phyloP scores from a whole-genome alignment of 2,329 filamentous ascomycete species.

The Xylariaceae sp. region DNA sequence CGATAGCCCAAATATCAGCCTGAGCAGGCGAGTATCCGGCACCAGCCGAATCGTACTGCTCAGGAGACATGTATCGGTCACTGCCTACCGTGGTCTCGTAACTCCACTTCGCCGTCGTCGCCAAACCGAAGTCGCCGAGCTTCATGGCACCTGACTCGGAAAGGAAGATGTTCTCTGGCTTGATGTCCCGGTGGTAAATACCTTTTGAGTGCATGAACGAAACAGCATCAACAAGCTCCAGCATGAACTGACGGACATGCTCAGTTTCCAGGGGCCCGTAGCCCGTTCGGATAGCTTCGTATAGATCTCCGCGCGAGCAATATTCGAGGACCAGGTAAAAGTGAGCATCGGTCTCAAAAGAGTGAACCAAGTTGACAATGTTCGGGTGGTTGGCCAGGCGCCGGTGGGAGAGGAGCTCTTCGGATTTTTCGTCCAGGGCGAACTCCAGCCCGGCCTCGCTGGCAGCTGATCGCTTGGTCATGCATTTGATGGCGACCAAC shows the following conservation, averaged over 20 bases:
- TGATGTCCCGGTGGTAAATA: slow-evolving; percentile 96
- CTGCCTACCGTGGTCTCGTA: slow-evolving; percentile 92
- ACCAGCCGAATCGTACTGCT: slow-evolving; percentile 87
- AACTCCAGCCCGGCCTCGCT: slow-evolving; percentile 58
- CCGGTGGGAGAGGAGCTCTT: slow-evolving; percentile 74
- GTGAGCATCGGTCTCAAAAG: slow-evolving; percentile 88
- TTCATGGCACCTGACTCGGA: slow-evolving; percentile 85
- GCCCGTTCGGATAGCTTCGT: slow-evolving; percentile 89
- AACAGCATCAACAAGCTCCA: slow-evolving; percentile 84
- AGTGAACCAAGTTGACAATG: slow-evolving; percentile 86
- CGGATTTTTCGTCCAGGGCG: slow-evolving; percentile 74
- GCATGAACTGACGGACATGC: slow-evolving; percentile 95
- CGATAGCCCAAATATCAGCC: slow-evolving; percentile 95
- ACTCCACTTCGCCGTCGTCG: slow-evolving; percentile 84
- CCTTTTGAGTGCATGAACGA: slow-evolving; percentile 86
- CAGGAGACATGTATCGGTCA: slow-evolving; percentile 98
- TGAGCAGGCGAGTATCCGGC: slow-evolving; percentile 87
- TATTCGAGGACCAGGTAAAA: slow-evolving; percentile 91
- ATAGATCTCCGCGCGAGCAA: slow-evolving; percentile 90
- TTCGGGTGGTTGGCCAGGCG: slow-evolving; percentile 77
- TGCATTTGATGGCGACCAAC: slow-evolving; percentile 89
- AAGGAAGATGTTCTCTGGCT: slow-evolving; percentile 98
- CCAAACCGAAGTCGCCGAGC: slow-evolving; percentile 91
- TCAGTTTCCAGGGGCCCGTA: slow-evolving; percentile 90
- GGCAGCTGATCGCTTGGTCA: slow-evolving; percentile 72